A percentile compares a stretch with the other conserved stretches of the same genome.
phyloP scores from a whole-genome alignment of 305 asterid genomes.

The Solanum hybrid region DNA sequence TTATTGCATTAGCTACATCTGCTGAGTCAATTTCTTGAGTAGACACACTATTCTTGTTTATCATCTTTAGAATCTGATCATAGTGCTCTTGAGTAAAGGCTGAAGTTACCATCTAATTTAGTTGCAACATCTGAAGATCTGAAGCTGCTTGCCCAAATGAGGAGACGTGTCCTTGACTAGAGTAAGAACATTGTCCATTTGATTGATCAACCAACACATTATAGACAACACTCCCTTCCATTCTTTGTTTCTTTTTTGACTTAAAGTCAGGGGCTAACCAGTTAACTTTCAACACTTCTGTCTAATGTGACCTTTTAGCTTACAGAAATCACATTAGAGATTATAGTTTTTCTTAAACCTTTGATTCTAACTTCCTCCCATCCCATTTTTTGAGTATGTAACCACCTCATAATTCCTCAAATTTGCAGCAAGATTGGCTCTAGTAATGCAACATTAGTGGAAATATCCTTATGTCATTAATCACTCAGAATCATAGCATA shows the following conservation, averaged over 20 bases:
- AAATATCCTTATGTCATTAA: not conserved
- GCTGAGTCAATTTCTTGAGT: not conserved
- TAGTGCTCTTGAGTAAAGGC: not conserved
- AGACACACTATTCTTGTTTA: not conserved
- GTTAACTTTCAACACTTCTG: too few species aligned
- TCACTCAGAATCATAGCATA: not conserved
- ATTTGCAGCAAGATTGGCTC: not conserved
- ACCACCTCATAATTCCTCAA: not conserved
- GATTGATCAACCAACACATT: too few species aligned
- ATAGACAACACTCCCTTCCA: too few species aligned
- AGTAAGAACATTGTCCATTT: too few species aligned
- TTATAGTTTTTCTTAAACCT: too few species aligned
- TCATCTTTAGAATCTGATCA: not conserved
- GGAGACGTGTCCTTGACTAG: not conserved
- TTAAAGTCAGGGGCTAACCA: too few species aligned
- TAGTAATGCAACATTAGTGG: not conserved
- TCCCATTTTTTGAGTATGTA: not conserved
- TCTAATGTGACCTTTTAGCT: not conserved
- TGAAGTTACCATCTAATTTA: not conserved
- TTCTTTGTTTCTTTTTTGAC: too few species aligned
- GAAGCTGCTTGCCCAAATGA: not conserved
- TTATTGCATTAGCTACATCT: not conserved
- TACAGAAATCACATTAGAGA: not conserved
- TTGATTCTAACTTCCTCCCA: not conserved
- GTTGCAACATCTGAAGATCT: not conserved